Evolutionary conservation across 2,329 filamentous ascomycete genomes (phyloP).

Genomic region (Aspergillus spinulosporus): DNA sequence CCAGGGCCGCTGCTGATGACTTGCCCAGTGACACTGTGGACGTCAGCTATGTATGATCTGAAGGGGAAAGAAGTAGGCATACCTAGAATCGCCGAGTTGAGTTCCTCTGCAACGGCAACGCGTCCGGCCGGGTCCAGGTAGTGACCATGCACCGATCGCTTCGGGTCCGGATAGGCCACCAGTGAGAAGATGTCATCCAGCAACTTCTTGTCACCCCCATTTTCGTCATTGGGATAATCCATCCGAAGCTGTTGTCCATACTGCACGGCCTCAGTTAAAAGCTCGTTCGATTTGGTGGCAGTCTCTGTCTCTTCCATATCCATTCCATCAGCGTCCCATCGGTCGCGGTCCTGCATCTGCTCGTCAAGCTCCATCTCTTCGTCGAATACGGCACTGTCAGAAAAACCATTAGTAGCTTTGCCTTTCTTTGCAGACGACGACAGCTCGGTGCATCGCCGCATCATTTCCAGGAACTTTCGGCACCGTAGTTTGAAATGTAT

Average conservation of each 20-base stretch:
- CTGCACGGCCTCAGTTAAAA: constrained; percentile 69
- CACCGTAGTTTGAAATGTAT: constrained; percentile 87
- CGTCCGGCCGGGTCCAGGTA: constrained; percentile 75
- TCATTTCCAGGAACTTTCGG: constrained; percentile 94
- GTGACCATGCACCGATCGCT: constrained; percentile 73
- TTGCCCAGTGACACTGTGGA: constrained; percentile 82
- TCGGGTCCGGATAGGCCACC: constrained; percentile 80
- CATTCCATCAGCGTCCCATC: constrained; percentile 51
- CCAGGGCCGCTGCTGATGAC: constrained; percentile 80
- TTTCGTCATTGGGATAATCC: constrained; percentile 74
- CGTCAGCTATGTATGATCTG: constrained; percentile 12
- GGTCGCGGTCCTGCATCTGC: constrained; percentile 40
- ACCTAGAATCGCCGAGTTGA: constrained; percentile 92
- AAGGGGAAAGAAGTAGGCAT: constrained; percentile 33
- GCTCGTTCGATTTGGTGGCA: constrained; percentile 44
- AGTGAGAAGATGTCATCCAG: constrained; percentile 84
- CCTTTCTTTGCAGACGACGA: constrained; percentile 43
- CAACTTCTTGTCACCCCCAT: constrained; percentile 69
- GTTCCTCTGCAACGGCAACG: constrained; percentile 80
- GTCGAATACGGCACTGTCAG: constrained; percentile 50
- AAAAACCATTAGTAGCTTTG: constrained; percentile 39
- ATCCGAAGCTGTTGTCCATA: constrained; percentile 78
- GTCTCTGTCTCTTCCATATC: constrained; percentile 54
- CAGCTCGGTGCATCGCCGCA: constrained; percentile 70
- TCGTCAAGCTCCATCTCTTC: constrained; percentile 62